Evolutionary conservation across 768 basidiomycete species (phyloP).

Genomic region (Russula emetica): DNA sequence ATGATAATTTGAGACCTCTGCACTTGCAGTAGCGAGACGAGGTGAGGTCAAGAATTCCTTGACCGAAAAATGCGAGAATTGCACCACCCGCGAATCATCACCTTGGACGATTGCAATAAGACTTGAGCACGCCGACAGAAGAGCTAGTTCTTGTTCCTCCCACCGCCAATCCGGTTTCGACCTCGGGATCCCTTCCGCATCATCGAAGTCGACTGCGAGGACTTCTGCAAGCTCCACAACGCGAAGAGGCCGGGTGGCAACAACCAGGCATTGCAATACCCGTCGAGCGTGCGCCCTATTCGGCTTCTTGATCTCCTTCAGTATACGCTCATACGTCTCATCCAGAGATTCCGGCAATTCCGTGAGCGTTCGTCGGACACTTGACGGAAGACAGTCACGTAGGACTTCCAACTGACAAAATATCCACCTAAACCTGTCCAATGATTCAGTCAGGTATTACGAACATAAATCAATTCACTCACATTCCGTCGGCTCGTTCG

Average conservation of each 20-base stretch:
- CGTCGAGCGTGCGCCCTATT: not conserved
- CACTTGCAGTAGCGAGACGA: not conserved
- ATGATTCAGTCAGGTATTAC: not conserved
- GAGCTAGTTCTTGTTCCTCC: not conserved
- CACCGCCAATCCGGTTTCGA: not conserved
- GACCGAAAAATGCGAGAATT: not conserved
- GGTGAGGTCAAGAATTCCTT: not conserved
- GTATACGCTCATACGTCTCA: not conserved
- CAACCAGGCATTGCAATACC: not conserved
- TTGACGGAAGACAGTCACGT: not conserved
- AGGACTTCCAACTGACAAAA: not conserved
- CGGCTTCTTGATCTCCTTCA: not conserved
- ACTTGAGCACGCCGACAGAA: not conserved
- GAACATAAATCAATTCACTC: not conserved
- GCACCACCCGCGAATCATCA: not conserved
- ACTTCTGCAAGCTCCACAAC: not conserved
- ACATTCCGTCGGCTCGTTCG: not conserved
- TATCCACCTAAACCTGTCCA: not conserved
- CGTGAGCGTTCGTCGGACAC: not conserved
- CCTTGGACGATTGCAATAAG: not conserved
- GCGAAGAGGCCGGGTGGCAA: not conserved
- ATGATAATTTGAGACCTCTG: not conserved
- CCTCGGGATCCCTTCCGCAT: not conserved
- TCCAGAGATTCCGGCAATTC: not conserved
- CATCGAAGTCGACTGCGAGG: not conserved